Evolutionary conservation across 305 asterid genomes (phyloP), one percentile per base, ranked within the genome.

Genomic region (Rubia balearica): DNA sequence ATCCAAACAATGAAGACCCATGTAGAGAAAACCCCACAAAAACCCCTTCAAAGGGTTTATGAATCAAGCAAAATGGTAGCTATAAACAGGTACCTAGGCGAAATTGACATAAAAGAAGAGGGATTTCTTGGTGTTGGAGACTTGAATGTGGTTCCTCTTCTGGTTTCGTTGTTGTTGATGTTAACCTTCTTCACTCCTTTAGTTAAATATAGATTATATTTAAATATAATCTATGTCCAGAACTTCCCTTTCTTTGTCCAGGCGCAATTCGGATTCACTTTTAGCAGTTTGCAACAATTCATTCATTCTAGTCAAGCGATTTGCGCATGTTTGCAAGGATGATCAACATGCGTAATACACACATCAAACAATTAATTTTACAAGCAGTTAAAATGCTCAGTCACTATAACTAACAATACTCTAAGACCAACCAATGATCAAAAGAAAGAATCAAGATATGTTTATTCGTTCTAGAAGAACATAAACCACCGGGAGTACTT

Each of bases 221-320:
- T 33, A 33, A 2, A 33, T 33, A 33, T 33, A 33, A 2, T 33
- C 36, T 33, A 33, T 33, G 5, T 33, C 89, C 69, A 91, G 74
- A 79, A 88, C 98, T 33, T 84, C 92, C 51, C 90, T 83, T 82
- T 91, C 85, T 82, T 81, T 81, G 75, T 77, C 73, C 27, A 82
- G 72, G 71, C 88, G 94, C 87, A 84, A 78, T 82, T 89, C 96
- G 8, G 76, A 86, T 77, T 79, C 86, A 66, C 72, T 78, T 84
- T 85, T 91, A 67, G 96, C 96, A 68, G 96, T 90, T 81, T 84
- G 91, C 65, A 92, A 81, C 76, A 83, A 75, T 78, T 88, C 96
- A 71, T 91, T 90, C 67, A 86, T 87, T 87, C 85, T 89, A 70
- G 96, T 91, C 71, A 91, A 83, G 30, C 98, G 92, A 85, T 77